phyloP scores from a whole-genome alignment of 1,139 yeast species.

The Debaryomyces udenii region DNA sequence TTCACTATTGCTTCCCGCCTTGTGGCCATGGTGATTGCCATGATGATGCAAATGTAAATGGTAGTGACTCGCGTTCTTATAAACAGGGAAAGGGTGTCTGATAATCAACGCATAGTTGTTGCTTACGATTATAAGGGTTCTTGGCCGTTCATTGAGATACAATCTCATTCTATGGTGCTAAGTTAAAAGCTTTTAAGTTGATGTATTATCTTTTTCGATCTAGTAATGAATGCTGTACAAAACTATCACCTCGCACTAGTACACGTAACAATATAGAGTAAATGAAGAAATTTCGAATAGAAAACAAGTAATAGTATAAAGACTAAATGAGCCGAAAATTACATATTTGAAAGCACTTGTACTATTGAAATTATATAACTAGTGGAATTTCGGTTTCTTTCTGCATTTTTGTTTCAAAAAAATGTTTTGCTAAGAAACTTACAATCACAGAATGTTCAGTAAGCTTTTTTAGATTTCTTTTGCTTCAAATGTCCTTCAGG shows the following conservation, averaged over 20 bases:
- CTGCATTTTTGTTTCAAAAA: no score
- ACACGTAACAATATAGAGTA: no score
- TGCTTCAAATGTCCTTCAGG: constrained; percentile 39
- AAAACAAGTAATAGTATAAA: no score
- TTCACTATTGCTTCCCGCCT: constrained; percentile 1
- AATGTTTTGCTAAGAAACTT: no score
- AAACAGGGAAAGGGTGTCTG: constrained; percentile 46
- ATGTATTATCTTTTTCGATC: no score
- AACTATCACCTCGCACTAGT: no score
- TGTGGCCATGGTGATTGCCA: constrained; percentile 3
- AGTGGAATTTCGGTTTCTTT: no score
- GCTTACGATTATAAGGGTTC: constrained; percentile 57
- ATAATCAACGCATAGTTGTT: constrained; percentile 53
- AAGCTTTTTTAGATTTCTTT: constrained; percentile 34
- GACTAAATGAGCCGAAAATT: no score
- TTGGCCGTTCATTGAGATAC: constrained; percentile 53
- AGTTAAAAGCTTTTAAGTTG: neutral
- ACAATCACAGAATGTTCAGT: neutral
- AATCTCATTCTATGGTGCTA: constrained; percentile 41
- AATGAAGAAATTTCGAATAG: no score
- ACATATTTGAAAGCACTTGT: no score
- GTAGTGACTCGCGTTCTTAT: constrained; percentile 36
- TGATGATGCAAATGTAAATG: constrained; percentile 28
- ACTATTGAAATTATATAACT: no score
- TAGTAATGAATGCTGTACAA: no score